A percentile compares a stretch with the other conserved stretches of the same genome.
Evolutionary conservation across 805 yeast species (phyloP).

Genomic region (Suhomyces sp.): DNA sequence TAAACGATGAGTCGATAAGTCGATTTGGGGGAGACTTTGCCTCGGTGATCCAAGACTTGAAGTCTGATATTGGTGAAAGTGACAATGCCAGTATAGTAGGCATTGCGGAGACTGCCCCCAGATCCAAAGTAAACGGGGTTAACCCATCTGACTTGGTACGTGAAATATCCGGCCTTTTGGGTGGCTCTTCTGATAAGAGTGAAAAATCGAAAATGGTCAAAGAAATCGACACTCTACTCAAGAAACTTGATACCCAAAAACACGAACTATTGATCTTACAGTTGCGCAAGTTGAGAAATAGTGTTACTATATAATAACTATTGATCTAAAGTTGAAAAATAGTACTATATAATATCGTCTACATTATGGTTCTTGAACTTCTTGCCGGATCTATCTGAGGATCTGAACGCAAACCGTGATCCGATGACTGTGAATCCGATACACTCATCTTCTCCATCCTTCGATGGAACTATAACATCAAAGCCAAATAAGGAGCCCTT

Average conservation of each 20-base stretch:
- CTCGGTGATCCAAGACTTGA: conserved; percentile 12
- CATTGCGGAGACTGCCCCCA: conserved; percentile 3
- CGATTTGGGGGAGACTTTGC: conserved; percentile 22
- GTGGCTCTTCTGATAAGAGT: not conserved
- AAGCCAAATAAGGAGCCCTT: conserved; percentile 62
- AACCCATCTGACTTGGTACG: conserved; percentile 7
- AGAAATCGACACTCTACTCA: conserved; percentile 11
- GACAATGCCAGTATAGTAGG: conserved; percentile 15
- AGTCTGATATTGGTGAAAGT: not conserved
- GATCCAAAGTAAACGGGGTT: not conserved
- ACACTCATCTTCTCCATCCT: conserved; percentile 25
- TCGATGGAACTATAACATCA: conserved; percentile 25
- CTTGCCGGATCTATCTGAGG: conserved; percentile 77
- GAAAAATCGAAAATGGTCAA: conserved; percentile 3
- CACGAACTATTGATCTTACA: conserved; percentile 24
- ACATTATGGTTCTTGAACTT: conserved; percentile 82
- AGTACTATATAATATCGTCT: conserved; percentile 42
- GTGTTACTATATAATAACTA: too few relatives aligned
- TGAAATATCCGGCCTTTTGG: conserved; percentile 13
- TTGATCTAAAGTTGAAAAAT: too few relatives aligned
- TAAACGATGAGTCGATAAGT: conserved; percentile 13
- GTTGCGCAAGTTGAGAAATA: conserved; percentile 10
- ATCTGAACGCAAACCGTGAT: conserved; percentile 68
- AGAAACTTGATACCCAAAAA: conserved; percentile 11
- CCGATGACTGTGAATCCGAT: conserved; percentile 71